A percentile compares a stretch with the other conserved stretches of the same genome.
Evolutionary conservation across 768 basidiomycete genomes (phyloP).

Genomic region (Exidia glandulosa): DNA sequence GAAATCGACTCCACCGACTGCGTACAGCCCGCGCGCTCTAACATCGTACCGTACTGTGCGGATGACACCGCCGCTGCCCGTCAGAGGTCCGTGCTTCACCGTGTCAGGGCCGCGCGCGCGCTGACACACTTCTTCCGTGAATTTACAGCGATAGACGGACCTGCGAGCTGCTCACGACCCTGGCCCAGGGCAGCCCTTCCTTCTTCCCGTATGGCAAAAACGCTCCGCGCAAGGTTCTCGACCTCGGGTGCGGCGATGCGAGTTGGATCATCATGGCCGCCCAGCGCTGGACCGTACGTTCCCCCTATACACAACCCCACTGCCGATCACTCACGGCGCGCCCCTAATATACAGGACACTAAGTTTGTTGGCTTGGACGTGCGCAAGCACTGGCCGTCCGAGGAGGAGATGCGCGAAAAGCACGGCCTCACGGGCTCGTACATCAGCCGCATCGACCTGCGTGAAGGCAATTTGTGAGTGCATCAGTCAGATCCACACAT

Average conservation of each 20-base stretch:
- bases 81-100: neutral
- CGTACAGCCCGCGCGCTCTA: neutral
- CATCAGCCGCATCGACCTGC: constrained; percentile 25
- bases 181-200: constrained; percentile 37
- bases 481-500: neutral
- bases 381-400: constrained; percentile 3
- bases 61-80: neutral
- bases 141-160: neutral
- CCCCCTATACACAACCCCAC: neutral
- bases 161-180: neutral
- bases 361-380: constrained; percentile 52
- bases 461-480: constrained; percentile 60
- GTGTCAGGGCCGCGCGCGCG: neutral
- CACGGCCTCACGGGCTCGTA: constrained; percentile 27
- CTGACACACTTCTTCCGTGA: neutral
- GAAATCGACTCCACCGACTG: neutral
- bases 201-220: constrained; percentile 41
- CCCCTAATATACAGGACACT: constrained; percentile 20
- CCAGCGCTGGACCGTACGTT: constrained; percentile 37
- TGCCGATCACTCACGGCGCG: neutral
- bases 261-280: constrained; percentile 58
- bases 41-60: neutral
- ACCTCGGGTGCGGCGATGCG: constrained; percentile 68
- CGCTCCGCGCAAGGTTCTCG: constrained; percentile 48
- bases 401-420: constrained; percentile 29